phyloP scores from a whole-genome alignment of 768 basidiomycete genomes.

The Amanita phalloides region DNA sequence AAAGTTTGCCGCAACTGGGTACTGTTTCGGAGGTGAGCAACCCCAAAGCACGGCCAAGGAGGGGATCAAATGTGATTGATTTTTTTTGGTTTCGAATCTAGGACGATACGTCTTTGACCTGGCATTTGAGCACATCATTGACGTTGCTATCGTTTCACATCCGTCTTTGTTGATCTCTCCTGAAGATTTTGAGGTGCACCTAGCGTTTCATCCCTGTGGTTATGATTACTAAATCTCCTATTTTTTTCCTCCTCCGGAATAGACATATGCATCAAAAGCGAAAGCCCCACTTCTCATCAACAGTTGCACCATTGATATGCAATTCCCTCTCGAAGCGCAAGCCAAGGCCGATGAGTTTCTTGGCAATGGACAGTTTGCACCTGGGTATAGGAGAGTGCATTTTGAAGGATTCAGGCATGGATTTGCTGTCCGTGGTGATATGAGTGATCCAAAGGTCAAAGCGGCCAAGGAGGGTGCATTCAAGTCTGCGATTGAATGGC shows the following conservation, averaged over 20 bases:
- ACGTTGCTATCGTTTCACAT: conserved; percentile 42
- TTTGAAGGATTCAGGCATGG: conserved; percentile 41
- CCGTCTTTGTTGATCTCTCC: conserved; percentile 53
- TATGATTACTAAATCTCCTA: neutral
- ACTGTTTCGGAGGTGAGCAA: conserved; percentile 54
- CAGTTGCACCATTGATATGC: conserved; percentile 41
- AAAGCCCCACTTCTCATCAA: conserved; percentile 58
- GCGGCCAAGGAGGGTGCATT: conserved; percentile 58
- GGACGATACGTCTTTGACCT: conserved; percentile 53
- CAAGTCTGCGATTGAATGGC: conserved; percentile 44
- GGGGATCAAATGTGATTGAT: neutral
- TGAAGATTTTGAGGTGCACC: conserved; percentile 46
- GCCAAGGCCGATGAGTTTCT: conserved; percentile 38
- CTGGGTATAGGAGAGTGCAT: conserved; percentile 39
- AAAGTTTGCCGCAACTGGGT: conserved; percentile 49
- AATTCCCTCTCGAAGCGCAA: conserved; percentile 38
- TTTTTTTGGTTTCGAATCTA: conserved; percentile 10
- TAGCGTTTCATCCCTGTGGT: neutral
- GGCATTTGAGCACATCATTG: conserved; percentile 41
- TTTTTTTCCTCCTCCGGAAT: neutral
- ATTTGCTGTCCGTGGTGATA: conserved; percentile 41
- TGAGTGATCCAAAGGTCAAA: conserved; percentile 39
- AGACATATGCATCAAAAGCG: conserved; percentile 37
- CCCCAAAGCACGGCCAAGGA: neutral
- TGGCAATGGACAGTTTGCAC: conserved; percentile 31